phyloP scores from a whole-genome alignment of 1,284 basidiomycete species.

The Leccinum subspadiceum region DNA sequence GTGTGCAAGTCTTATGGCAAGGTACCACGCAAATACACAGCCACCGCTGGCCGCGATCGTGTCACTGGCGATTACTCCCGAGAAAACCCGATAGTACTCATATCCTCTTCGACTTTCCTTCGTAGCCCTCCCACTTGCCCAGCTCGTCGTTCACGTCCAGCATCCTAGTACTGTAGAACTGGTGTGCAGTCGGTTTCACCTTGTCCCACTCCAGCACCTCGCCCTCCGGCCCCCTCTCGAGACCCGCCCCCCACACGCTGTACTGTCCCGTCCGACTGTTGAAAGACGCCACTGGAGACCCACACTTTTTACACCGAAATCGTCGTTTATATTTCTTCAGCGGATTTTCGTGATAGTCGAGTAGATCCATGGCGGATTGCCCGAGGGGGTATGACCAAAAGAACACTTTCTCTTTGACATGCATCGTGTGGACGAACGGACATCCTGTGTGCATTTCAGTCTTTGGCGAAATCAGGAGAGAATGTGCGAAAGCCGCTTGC shows the following conservation, averaged over 20 bases:
- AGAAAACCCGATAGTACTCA: constrained; percentile 9
- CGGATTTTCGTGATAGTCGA: constrained; percentile 47
- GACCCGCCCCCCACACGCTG: constrained; percentile 55
- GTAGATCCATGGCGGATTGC: constrained; percentile 32
- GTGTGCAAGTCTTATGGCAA: not conserved
- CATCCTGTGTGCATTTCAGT: constrained; percentile 40
- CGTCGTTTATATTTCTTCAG: constrained; percentile 56
- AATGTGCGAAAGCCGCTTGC: constrained; percentile 31
- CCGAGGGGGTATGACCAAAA: constrained; percentile 45
- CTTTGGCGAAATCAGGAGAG: not conserved
- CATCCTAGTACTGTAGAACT: constrained; percentile 62
- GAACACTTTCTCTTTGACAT: constrained; percentile 49
- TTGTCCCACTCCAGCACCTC: constrained; percentile 48
- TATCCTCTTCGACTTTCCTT: constrained; percentile 38
- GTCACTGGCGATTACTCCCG: not conserved
- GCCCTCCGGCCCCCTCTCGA: constrained; percentile 49
- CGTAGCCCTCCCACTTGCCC: constrained; percentile 64
- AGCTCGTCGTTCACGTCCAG: constrained; percentile 53
- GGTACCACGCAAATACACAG: constrained; percentile 13
- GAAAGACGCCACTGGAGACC: constrained; percentile 47
- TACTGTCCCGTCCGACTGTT: constrained; percentile 45
- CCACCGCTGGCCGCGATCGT: constrained; percentile 16
- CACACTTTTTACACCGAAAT: constrained; percentile 59
- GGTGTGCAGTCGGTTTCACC: constrained; percentile 58
- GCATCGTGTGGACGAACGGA: constrained; percentile 60